Percentiles rank a stretch among this genome's conserved stretches.
Conservation (phyloP, 371 early-diverging fungal genomes). For the Rhizopus delemar region DNA sequence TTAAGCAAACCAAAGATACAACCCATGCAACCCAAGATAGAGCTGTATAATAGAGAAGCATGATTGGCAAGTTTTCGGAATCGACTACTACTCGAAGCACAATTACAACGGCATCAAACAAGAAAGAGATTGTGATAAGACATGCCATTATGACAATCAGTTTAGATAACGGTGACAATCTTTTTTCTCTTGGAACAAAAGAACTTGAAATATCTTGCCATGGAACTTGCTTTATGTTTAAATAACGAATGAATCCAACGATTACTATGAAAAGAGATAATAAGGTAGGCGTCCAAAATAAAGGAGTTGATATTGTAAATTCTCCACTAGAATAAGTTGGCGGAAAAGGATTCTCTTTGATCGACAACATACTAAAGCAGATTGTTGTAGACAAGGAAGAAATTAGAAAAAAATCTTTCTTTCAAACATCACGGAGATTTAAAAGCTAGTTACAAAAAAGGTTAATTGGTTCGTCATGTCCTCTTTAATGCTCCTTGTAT, state of each 20-base stretch:
- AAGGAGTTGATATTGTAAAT: slow-evolving; percentile 11
- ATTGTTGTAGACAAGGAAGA: background rate
- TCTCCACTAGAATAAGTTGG: slow-evolving; percentile 7
- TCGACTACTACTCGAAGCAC: slow-evolving; percentile 34
- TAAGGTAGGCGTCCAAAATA: slow-evolving; percentile 21
- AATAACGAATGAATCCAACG: slow-evolving; percentile 16
- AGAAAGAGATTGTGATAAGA: slow-evolving; percentile 29
- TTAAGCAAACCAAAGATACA: slow-evolving; percentile 24
- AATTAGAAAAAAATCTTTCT: background rate
- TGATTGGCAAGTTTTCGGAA: slow-evolving; percentile 25
- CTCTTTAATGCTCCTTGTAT: background rate
- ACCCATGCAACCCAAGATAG: slow-evolving; percentile 45
- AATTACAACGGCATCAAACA: slow-evolving; percentile 36
- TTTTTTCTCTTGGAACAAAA: slow-evolving; percentile 1
- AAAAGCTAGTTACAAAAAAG: background rate
- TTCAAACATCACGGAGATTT: background rate
- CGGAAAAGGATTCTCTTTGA: slow-evolving; percentile 1
- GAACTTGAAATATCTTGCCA: slow-evolving; percentile 26
- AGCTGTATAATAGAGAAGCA: slow-evolving; percentile 39
- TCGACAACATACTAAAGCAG: background rate
- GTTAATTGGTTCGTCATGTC: background rate
- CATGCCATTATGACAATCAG: slow-evolving; percentile 30
- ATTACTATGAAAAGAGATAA: slow-evolving; percentile 11
- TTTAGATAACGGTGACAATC: slow-evolving; percentile 34
- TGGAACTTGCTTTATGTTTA: slow-evolving; percentile 12